Evolutionary conservation across 495 filamentous ascomycete genomes (phyloP).

Genomic region (Xylaria castorea): DNA sequence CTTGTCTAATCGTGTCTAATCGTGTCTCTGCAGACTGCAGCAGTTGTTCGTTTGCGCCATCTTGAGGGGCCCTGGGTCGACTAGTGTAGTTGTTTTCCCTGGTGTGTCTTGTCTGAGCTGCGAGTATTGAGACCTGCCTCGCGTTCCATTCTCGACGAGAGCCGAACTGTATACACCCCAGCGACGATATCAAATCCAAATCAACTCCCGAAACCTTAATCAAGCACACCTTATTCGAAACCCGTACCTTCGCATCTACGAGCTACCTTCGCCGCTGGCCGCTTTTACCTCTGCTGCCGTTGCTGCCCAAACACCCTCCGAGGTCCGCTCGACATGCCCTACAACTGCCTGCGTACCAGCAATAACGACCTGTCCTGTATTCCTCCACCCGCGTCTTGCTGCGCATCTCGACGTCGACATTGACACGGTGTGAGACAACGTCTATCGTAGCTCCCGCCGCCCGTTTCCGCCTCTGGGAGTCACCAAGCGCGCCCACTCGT

Average conservation of each 20-base stretch:
- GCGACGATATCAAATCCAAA: neutral
- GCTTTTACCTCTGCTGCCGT: neutral
- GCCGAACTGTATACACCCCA: neutral
- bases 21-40: neutral
- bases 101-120: neutral
- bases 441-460: neutral
- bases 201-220: neutral
- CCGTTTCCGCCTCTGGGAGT: neutral
- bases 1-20: too few relatives aligned
- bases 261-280: neutral
- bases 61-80: neutral
- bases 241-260: neutral
- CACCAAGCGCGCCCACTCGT: neutral
- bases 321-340: constrained; percentile 21
- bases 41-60: neutral
- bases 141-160: neutral
- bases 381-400: neutral
- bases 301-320: neutral
- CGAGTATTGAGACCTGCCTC: neutral
- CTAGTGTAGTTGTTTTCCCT: neutral
- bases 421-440: neutral
- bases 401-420: neutral
- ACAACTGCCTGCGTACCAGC: neutral
- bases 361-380: constrained; percentile 8
- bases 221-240: neutral